phyloP scores from a whole-genome alignment of 192 early-diverging fungal species.

The Gryganskiella cystojenkinii region DNA sequence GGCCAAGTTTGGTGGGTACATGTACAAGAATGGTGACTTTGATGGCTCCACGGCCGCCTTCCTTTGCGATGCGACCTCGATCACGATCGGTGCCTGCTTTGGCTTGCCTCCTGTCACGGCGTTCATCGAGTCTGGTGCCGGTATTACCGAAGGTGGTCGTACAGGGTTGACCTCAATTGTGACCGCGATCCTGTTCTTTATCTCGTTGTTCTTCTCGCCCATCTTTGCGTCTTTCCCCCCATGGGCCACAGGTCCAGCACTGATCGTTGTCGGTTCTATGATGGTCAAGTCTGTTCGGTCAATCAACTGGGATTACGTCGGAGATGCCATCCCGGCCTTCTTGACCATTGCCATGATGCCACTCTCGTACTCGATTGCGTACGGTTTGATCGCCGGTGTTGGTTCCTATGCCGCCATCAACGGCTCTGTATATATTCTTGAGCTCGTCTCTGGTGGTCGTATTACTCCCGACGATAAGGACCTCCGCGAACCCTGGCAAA shows the following conservation, averaged over 20 bases:
- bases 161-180: slow-evolving; percentile 80
- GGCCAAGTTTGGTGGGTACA: slow-evolving; percentile 81
- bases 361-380: slow-evolving; percentile 81
- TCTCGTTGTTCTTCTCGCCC: slow-evolving; percentile 82
- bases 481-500: slow-evolving; percentile 6
- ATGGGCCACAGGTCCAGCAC: slow-evolving; percentile 86
- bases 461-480: slow-evolving; percentile 45
- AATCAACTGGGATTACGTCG: slow-evolving; percentile 84
- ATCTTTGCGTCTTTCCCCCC: slow-evolving; percentile 86
- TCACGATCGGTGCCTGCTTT: slow-evolving; percentile 73
- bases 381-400: slow-evolving; percentile 83
- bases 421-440: slow-evolving; percentile 60
- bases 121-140: slow-evolving; percentile 85
- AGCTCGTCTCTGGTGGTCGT: slow-evolving; percentile 62
- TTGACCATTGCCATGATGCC: slow-evolving; percentile 80
- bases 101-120: slow-evolving; percentile 79
- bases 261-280: slow-evolving; percentile 82
- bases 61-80: slow-evolving; percentile 70
- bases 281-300: slow-evolving; percentile 72
- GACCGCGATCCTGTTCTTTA: slow-evolving; percentile 73
- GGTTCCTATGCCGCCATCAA: slow-evolving; percentile 77
- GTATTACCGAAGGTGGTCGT: slow-evolving; percentile 82
- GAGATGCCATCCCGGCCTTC: slow-evolving; percentile 81
- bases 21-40: slow-evolving; percentile 75
- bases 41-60: slow-evolving; percentile 79